Percentiles rank a stretch among this genome's conserved stretches.
These are phyloP conservation scores for Globisporangium viniferum DNA, from an alignment of 352 stramenopile genomes.

Conservation along the genomic window DNA sequence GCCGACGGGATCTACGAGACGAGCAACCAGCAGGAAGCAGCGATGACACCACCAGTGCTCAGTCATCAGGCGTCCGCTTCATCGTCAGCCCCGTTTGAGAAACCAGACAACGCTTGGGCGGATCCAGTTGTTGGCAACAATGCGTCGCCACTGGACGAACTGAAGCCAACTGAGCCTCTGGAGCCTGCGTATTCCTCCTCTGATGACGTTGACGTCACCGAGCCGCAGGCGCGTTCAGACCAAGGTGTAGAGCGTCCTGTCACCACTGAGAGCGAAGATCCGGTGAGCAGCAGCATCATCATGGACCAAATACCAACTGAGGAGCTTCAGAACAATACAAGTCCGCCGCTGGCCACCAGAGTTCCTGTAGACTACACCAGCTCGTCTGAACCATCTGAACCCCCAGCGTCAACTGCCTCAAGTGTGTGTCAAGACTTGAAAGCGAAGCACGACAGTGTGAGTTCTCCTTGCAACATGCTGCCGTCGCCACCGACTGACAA, in stretches of 20 bases:
- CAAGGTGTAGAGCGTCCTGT: neutral
- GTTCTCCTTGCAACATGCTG: neutral
- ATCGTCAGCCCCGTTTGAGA: neutral
- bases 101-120: neutral
- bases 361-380: neutral
- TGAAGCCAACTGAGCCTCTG: neutral
- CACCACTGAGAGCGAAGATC: neutral
- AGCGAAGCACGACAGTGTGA: neutral
- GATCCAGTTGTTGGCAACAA: neutral
- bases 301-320: neutral
- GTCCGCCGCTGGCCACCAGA: neutral
- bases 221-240: neutral
- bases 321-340: neutral
- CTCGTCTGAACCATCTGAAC: neutral
- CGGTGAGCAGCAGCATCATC: neutral
- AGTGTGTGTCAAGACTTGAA: neutral
- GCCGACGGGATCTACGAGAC: conserved; percentile 10
- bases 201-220: neutral
- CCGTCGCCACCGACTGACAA: too few species aligned
- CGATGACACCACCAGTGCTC: neutral
- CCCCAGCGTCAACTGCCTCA: neutral
- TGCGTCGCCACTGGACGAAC: neutral
- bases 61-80: neutral
- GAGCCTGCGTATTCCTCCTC: neutral
- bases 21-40: conserved; percentile 6